A percentile compares a stretch with the other conserved stretches of the same genome.
These are phyloP conservation scores for Protomyces gravidus DNA, from an alignment of 1,139 yeast species.

Conservation along the genomic window DNA sequence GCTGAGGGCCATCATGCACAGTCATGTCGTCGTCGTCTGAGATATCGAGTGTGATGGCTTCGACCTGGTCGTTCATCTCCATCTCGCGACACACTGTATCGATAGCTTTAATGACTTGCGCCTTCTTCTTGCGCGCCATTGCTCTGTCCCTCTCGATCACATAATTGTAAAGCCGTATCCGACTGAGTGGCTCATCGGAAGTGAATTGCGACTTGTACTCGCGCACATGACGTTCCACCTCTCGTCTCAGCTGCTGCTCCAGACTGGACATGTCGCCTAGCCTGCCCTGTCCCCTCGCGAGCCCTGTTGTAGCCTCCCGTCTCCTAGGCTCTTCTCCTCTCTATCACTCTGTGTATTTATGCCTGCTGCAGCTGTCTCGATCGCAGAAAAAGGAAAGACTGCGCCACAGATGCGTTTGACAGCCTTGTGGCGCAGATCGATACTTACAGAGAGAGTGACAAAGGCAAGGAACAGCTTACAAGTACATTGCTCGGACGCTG, in stretches of 20 bases:
- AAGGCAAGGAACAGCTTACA: no score
- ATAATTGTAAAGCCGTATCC: conserved; percentile 15
- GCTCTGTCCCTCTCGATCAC: conserved; percentile 8
- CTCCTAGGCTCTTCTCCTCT: no score
- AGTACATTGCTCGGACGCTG: no score
- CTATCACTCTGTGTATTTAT: no score
- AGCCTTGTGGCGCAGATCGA: no score
- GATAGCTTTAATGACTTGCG: conserved; percentile 12
- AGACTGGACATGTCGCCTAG: conserved; percentile 2
- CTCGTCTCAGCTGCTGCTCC: conserved; percentile 4
- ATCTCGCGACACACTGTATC: conserved; percentile 16
- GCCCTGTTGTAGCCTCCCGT: no score
- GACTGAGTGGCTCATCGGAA: conserved; percentile 10
- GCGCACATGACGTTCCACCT: conserved; percentile 14
- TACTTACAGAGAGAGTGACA: no score
- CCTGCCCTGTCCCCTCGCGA: no score
- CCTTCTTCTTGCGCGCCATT: conserved; percentile 22
- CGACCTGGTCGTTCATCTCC: neutral
- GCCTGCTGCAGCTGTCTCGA: no score
- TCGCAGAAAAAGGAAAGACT: neutral
- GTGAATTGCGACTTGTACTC: neutral
- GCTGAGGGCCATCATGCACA: neutral
- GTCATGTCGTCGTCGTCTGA: neutral
- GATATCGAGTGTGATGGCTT: neutral
- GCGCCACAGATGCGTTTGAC: no score